Evolutionary conservation across 2,329 filamentous ascomycete genomes (phyloP).

Genomic region (Xylaria multiplex): DNA sequence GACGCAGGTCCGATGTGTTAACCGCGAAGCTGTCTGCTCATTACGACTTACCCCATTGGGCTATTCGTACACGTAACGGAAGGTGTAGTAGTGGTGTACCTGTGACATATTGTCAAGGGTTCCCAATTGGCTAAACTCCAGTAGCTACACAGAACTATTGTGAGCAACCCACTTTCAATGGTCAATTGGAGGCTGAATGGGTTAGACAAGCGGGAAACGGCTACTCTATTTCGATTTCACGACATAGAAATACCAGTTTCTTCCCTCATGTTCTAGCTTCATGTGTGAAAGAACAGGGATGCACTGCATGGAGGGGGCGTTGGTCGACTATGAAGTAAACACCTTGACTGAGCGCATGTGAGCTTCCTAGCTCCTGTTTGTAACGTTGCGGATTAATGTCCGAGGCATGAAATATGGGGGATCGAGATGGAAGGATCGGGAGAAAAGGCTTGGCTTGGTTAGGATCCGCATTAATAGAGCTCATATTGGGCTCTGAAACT

Average conservation of each 20-base stretch:
- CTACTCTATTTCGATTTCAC: background rate
- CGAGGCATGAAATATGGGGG: conserved; percentile 1
- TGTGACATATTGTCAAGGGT: conserved; percentile 21
- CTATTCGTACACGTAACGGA: conserved; percentile 5
- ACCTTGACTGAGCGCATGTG: conserved; percentile 15
- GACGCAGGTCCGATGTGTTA: conserved; percentile 30
- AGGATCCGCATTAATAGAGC: conserved; percentile 10
- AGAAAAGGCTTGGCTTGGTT: conserved; percentile 15
- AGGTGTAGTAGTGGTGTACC: background rate
- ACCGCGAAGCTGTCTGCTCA: conserved; percentile 5
- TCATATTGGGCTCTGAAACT: conserved; percentile 11
- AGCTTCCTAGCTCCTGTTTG: conserved; percentile 16
- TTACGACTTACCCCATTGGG: conserved; percentile 17
- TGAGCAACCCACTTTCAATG: conserved; percentile 32
- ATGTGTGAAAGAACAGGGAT: conserved; percentile 15
- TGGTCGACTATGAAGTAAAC: background rate
- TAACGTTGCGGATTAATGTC: conserved; percentile 29
- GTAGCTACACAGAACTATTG: conserved; percentile 4
- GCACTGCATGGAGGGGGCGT: background rate
- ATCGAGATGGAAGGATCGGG: conserved; percentile 16
- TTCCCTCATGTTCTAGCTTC: conserved; percentile 2
- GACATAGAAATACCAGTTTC: conserved; percentile 19
- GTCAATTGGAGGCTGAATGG: background rate
- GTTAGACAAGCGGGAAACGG: conserved; percentile 6
- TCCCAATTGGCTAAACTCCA: conserved; percentile 21